Percentiles rank a stretch among this genome's conserved stretches.
These are phyloP conservation scores for Lachnellula hyalina DNA, from an alignment of 2,329 filamentous ascomycete species.

Conservation along the genomic window DNA sequence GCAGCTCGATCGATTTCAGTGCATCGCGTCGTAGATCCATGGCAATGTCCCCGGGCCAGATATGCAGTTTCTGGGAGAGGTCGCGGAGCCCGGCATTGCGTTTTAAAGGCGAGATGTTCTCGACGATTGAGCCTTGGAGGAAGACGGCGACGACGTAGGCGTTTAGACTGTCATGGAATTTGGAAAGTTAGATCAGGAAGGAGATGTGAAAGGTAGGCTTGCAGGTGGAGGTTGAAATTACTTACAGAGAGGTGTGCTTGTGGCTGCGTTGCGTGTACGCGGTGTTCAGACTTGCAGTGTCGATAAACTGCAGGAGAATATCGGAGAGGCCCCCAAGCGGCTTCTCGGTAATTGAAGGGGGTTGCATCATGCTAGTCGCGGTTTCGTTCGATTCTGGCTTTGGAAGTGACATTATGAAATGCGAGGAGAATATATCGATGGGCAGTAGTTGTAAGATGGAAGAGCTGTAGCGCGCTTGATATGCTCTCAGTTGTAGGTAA, in stretches of 20 bases:
- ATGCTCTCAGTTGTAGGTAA: no score
- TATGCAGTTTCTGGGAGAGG: background rate
- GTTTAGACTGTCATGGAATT: background rate
- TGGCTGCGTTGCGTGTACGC: background rate
- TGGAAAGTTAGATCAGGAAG: no score
- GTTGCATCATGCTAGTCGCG: background rate
- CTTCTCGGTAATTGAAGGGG: background rate
- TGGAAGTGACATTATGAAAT: background rate
- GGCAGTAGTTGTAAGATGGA: no score
- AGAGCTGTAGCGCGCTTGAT: no score
- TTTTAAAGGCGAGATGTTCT: background rate
- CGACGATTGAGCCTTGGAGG: background rate
- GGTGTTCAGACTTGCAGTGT: background rate
- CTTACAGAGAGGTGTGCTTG: background rate
- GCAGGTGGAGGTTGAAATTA: no score
- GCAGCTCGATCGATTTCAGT: background rate
- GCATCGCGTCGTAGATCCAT: background rate
- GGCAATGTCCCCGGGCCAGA: background rate
- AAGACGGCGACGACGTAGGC: background rate
- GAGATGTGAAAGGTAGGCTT: no score
- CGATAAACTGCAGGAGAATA: background rate
- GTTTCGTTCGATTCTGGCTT: background rate
- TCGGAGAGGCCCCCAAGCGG: background rate
- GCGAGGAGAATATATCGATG: background rate
- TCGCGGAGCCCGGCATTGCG: background rate